phyloP scores from a whole-genome alignment of 257 asterid species.

The Nicotiana undulata region DNA sequence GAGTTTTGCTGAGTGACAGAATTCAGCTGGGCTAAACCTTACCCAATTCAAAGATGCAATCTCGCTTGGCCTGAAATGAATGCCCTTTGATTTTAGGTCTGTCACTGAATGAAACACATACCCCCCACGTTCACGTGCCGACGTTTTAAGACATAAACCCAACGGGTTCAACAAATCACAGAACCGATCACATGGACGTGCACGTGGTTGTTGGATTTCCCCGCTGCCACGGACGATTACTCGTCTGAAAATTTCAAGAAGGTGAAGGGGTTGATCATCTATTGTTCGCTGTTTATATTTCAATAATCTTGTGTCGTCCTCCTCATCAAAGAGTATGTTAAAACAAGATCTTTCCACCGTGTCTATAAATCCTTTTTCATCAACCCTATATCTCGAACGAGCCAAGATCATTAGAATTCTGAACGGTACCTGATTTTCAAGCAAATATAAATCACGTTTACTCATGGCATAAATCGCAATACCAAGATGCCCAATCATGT shows the following conservation, averaged over 20 bases:
- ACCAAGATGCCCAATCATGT: not conserved
- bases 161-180: too few relatives aligned
- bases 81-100: not conserved
- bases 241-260: not conserved
- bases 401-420: constrained; percentile 1
- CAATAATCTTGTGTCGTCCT: too few relatives aligned
- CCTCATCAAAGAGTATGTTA: not conserved
- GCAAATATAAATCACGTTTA: constrained; percentile 5
- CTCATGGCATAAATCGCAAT: not conserved
- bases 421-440: constrained; percentile 29
- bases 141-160: too few relatives aligned
- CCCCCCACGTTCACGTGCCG: too few relatives aligned
- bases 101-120: not conserved
- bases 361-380: not conserved
- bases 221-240: not conserved
- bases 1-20: not conserved
- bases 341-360: rapidly evolving
- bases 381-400: not conserved
- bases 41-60: not conserved
- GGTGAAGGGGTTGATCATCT: not conserved
- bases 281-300: too few relatives aligned
- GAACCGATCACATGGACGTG: too few relatives aligned
- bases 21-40: not conserved
- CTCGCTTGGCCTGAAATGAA: not conserved
- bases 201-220: too few relatives aligned